Evolutionary conservation across 1,284 basidiomycete species (phyloP).

Genomic region (Singerocomus inundabilis): DNA sequence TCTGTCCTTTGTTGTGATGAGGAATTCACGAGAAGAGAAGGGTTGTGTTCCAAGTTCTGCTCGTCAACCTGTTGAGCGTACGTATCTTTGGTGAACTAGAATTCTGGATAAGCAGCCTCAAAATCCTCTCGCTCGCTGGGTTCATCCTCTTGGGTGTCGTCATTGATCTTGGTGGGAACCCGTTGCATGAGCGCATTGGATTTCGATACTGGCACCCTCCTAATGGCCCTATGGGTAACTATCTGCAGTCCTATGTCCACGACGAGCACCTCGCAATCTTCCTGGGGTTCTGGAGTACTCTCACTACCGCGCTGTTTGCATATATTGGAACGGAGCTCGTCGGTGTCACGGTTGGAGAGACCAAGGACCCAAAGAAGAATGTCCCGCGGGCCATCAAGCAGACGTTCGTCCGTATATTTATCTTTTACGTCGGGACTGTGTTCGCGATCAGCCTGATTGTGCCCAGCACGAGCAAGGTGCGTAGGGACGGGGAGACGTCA

Average conservation of each 20-base stretch:
- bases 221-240: constrained; percentile 18
- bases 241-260: constrained; percentile 40
- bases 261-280: constrained; percentile 48
- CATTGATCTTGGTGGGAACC: constrained; percentile 27
- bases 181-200: constrained; percentile 24
- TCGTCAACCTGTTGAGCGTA: constrained; percentile 41
- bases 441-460: constrained; percentile 46
- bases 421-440: constrained; percentile 66
- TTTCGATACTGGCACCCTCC: constrained; percentile 25
- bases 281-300: constrained; percentile 31
- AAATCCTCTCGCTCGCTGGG: constrained; percentile 36
- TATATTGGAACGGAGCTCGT: constrained; percentile 56
- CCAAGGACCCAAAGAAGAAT: constrained; percentile 29
- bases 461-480: constrained; percentile 40
- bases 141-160: constrained; percentile 36
- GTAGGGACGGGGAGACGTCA: constrained; percentile 10
- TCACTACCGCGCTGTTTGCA: constrained; percentile 40
- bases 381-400: constrained; percentile 44
- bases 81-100: constrained; percentile 37
- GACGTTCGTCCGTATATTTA: constrained; percentile 51
- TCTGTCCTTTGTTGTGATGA: constrained; percentile 1
- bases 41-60: constrained; percentile 40
- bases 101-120: constrained; percentile 39
- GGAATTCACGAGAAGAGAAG: background rate
- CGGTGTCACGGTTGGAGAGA: constrained; percentile 52